Base-by-base conservation (phyloP, 768 basidiomycete genomes). In the Agaricus blazei region DNA sequence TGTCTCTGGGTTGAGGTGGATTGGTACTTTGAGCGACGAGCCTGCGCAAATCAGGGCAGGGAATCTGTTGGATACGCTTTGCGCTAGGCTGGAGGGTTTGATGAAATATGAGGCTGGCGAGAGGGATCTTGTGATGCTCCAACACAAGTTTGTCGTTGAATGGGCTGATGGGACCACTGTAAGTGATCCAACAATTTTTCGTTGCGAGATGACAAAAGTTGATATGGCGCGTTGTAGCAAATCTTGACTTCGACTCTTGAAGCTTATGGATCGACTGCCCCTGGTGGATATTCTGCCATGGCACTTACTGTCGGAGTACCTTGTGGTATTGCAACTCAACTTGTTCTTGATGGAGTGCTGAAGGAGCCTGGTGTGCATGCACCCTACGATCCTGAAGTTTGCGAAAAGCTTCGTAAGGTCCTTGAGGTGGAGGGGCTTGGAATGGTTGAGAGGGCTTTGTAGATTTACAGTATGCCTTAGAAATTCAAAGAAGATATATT, bases 131-230 rank as follows among this genome's bases (percentile, higher is more conserved):
- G 91, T 99, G 58, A 92, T 98, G 86, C 84, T 99, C 52, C 96
- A 98, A 73, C 96, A 99, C 82, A 96, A 95, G 76, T 98, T 99
- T 67, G 73, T 92, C 62, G 86, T 98, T 37, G 86, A 94, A 67
- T 90, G 88, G 82, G 77, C 81, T 34, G 92, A 98, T 64, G 94
- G 96, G 46, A 79, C 72, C 47, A 74, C 80, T 72, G 87, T 85
- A 58, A 50, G 80, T 62, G 45, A 14, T 23, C 54, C 24, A 52
- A 14, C 34, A 28, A 41, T 23, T 15, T 58, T 11, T 40, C 34
- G 19, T 19, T 19, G n/a, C n/a, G 11, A 40, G 28, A 56, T 55
- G 34, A 34, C 15, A 19, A 34, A 8, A 31, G 58, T 42, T 40
- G 46, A 4, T 50, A 19, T 28, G 50, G 11, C 51, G 31, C 2